phyloP scores from a whole-genome alignment of 176 grass and related monocot species.

The Rhynchospora pubera region DNA sequence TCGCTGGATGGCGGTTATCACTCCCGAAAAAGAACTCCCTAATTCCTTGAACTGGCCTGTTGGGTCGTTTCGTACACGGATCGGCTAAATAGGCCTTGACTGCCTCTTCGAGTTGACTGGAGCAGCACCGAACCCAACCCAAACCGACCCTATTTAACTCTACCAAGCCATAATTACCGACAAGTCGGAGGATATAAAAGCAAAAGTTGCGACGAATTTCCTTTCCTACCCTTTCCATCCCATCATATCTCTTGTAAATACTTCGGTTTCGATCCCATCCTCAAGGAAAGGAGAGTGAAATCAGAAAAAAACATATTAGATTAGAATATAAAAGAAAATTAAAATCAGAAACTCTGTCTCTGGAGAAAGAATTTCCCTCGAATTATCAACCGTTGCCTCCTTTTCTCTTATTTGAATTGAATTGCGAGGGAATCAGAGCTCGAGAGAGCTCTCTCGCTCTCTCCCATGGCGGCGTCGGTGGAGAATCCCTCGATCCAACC shows the following conservation, averaged over 20 bases:
- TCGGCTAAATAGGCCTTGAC: background rate
- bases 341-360: background rate
- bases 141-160: background rate
- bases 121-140: background rate
- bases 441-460: background rate
- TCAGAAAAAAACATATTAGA: background rate
- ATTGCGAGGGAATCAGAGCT: conserved; percentile 14
- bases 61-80: background rate
- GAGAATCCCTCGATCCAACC: conserved; percentile 13
- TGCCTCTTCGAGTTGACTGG: too few species aligned
- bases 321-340: conserved; percentile 4
- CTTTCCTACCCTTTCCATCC: background rate
- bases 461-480: conserved; percentile 42
- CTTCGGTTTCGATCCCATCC: conserved; percentile 1
- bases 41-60: background rate
- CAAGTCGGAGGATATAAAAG: background rate
- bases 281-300: conserved; percentile 3
- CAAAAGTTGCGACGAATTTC: background rate
- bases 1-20: too few species aligned
- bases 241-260: background rate
- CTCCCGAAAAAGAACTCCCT: too few species aligned
- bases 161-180: background rate
- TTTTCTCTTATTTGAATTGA: conserved; percentile 29
- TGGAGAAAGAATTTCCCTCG: background rate
- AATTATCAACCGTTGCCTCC: conserved; percentile 20